Evolutionary conservation across 805 yeast genomes (phyloP), one percentile per base, ranked within the genome.

Genomic region (Lipomyces anomalus): DNA sequence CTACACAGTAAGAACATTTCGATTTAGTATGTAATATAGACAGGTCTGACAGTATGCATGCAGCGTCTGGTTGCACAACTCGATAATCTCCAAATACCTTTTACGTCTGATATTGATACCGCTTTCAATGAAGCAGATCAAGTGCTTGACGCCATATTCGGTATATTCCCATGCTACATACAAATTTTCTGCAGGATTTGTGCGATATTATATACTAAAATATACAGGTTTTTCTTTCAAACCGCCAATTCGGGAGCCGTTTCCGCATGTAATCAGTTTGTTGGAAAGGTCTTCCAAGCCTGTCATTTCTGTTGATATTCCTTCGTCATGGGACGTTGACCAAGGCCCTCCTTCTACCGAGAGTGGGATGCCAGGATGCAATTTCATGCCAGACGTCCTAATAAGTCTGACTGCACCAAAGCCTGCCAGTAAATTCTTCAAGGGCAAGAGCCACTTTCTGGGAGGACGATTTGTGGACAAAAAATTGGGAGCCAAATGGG

Each of bases 311-410:
- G 84, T 92, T 1, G 98, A 92, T 63, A 78, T 90, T 38, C 98
- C 98, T 0, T 84, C 95, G 1, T 95, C 97, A 0, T 92, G 98
- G 98, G 90, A 89, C 60, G 97, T 92, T 7, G 95, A 92, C 59
- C 59, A 73, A 5, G 98, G 98, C 0, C 95, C 92, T 0, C 64
- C 68, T 0, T 58, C 49, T 1, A 65, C 63, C 1, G n/a, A n/a
- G n/a, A n/a, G n/a, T n/a, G 64, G 67, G 7, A 66, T 62, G 0
- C 59, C 69, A 16, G 50, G 62, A 13, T 67, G 64, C 17, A 63
- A 61, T 22, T 74, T 84, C 45, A 69, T 69, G 22, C 95, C 97
- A 0, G 64, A 73, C 4, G 78, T 79, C 54, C 69, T 92, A 39
- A 80, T 92, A 6, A 83, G 95, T 41, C 68, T 92, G 40, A 89